A percentile compares a stretch with the other conserved stretches of the same genome.
Evolutionary conservation across 2,329 filamentous ascomycete genomes (phyloP).

Genomic region (Botrytis cinerea): DNA sequence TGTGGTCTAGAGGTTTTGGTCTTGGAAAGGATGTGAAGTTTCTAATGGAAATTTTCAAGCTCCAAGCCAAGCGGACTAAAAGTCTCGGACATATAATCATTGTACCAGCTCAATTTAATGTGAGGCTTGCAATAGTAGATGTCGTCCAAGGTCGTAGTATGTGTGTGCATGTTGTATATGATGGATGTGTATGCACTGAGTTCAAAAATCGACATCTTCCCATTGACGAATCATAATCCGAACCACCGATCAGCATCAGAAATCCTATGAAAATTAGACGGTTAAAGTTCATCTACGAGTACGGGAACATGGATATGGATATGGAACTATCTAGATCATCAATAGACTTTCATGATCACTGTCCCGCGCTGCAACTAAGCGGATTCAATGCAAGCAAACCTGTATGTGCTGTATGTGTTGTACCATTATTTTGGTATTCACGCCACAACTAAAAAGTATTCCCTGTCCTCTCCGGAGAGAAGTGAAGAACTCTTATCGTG

Average conservation of each 20-base stretch:
- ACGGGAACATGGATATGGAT: not conserved
- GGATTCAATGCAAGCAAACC: slow-evolving; percentile 24
- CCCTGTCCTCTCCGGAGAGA: not conserved
- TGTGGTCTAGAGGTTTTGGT: not conserved
- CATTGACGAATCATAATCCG: not conserved
- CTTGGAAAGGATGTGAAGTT: not conserved
- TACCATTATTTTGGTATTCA: not conserved
- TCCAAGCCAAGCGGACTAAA: not conserved
- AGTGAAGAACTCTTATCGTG: slow-evolving; percentile 15
- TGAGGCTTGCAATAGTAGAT: not conserved
- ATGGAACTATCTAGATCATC: not conserved
- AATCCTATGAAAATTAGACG: not conserved
- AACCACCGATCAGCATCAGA: not conserved
- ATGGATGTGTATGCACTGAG: too few species aligned
- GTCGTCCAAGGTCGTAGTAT: not conserved
- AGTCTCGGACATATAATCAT: not conserved
- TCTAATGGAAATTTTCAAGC: too few species aligned
- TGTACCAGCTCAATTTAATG: not conserved
- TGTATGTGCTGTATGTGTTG: slow-evolving; percentile 20
- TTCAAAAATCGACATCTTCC: not conserved
- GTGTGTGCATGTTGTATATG: not conserved
- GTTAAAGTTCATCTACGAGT: not conserved
- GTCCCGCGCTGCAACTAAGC: slow-evolving; percentile 19
- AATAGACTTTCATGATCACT: not conserved
- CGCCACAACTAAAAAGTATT: slow-evolving; percentile 2